Base-by-base conservation (phyloP, 2,329 filamentous ascomycete species). In the Fusarium sp. region DNA sequence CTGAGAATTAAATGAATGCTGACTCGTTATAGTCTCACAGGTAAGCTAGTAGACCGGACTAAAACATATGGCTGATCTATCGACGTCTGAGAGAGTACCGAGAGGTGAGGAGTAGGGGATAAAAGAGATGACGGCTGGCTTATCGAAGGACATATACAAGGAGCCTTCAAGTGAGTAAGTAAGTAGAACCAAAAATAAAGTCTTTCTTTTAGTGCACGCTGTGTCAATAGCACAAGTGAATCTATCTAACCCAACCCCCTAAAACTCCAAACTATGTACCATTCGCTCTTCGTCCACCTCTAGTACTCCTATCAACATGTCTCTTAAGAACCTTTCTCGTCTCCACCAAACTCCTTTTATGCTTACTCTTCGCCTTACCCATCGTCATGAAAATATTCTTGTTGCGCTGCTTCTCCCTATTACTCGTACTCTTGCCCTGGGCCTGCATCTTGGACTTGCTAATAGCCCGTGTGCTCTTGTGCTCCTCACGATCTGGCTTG, bases 311-410 rank as follows among this genome's bases (percentile, higher is more conserved):
- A 63, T 95, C 91, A 33, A 95, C 88, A 82, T 98, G 95, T 5
- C 91, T 93, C 80, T 89, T 92, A 73, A 98, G 83, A 39, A 94
- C 90, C 84, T 92, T 94, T 79, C 89, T 90, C 72, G 94, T 94
- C 83, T 98, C 92, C 17, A 93, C 90, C 82, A 99, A 84, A 88
- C 94, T 97, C 79, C 95, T 89, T 91, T 98, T 98, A 79, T 96
- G 92, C 87, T 98, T 99, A 75, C 88, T 89, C 87, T 96, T 97
- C 15, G 96, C 96, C 86, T 99, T 98, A 65, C 95, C 94, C 67
- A 99, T 84, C 42, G 95, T 98, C 96, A 99, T 99, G 77, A 99
- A 81, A 84, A 99, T 97, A 83, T 99, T 99, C 93, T 99, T 99
- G 88, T 94, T 94, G 75, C 95, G 87, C 45, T 93, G 90, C 89